Evolutionary conservation across 139 green algal species (phyloP), one percentile per base, ranked within the genome.

Genomic region (Coelastrella sp.): DNA sequence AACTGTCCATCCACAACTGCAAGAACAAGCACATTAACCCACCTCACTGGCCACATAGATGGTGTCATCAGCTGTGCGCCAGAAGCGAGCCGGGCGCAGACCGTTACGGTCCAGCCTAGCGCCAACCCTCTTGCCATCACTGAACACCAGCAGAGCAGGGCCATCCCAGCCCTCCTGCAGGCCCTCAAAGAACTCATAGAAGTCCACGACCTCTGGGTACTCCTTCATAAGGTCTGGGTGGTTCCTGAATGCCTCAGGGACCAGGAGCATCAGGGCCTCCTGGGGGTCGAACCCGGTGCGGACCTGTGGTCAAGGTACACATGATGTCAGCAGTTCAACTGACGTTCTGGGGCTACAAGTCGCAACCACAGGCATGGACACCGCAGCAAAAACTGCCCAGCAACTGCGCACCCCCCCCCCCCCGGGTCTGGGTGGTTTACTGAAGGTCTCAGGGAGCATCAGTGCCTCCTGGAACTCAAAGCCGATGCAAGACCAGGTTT

Each of bases 111-210:
- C 98, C 76, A 99, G 96, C 47, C 96, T 95, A 6, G 97, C 97
- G 14, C 98, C 97, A 60, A 99, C 94, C 78, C 96, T 96, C 85
- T 96, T 96, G 86, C 98, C 98, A 87, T 99, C 98, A 58, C 92
- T 97, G 94, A 99, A 99, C 47, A 99, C 98, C 47, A 99, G 95
- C 80, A 99, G 97, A 4, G 98, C 98, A 61, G 98, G 98, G 58
- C 98, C 98, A 89, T 99, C 98, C 98, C 98, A 99, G 78, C 98
- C 97, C 94, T 99, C 98, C 94, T 99, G 98, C 90, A 99, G 95
- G 61, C 98, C 98, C 93, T 99, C 97, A 82, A 96, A 99, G 94
- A 97, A 99, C 94, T 99, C 96, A 89, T 99, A 98, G 74, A 98
- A 98, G 92, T 97, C 95, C 0, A 96, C 92, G 5, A 97, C 95